Base-by-base conservation (phyloP, 2,329 filamentous ascomycete species). In the Penicillium polonicum region DNA sequence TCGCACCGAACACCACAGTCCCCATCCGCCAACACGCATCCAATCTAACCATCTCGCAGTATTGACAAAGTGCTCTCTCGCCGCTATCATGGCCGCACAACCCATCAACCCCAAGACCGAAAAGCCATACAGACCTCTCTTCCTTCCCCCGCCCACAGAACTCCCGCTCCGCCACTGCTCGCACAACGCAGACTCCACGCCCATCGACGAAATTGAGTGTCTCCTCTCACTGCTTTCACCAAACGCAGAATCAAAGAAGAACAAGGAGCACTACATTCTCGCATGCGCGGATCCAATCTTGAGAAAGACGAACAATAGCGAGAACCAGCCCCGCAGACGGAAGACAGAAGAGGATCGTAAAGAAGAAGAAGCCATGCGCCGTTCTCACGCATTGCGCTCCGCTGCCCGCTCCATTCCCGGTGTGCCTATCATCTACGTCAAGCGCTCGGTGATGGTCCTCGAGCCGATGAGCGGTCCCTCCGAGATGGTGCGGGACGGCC, bases 61-160 rank as follows among this genome's bases (percentile, higher is more conserved):
- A 8, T 86, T 97, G 53, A 92, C 90, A 13, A 94, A 94, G 70
- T 80, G 77, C 62, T 79, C 78, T 2, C 72, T 80, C 25, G 78
- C 75, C 7, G 74, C 75, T 15, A 72, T 79, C 35, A 77, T 76
- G 71, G 72, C 72, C 31, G 62, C 67, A 4, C 72, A 76, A 49
- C 70, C 74, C 15, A 71, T 71, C 49, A 72, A 76, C 27, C 72
- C 72, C 29, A 74, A 69, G 41, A 75, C 72, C n/a, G 71, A 72
- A 60, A 71, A 73, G 23, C 74, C 74, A 25, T 66, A 72, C 25
- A 69, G 77, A 41, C 78, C 78, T 7, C 67, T 69, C 8, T 76
- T 77, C 54, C 74, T 80, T 25, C 78, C 78, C 44, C 76, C 77
- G 2, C 78, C 78, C 9, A 79, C 76, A 19, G 65, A 70, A 48